Base-by-base conservation (phyloP, 2,329 filamentous ascomycete species). In the Plenodomus tracheiphilus region DNA sequence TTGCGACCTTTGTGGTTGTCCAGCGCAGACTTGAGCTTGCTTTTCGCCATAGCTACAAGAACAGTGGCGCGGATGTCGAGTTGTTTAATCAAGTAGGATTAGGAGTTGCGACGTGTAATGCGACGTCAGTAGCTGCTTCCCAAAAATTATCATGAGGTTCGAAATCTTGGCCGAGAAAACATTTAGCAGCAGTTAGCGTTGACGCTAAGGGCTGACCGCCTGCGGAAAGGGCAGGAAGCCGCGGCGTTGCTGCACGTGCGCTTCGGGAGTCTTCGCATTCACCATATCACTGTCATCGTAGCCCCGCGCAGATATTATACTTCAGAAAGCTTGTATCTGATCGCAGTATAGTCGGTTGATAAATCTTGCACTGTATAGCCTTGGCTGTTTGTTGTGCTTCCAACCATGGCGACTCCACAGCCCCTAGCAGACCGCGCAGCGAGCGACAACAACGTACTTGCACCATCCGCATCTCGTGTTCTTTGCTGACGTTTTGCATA, bases 1-100 rank as follows among this genome's bases (percentile, higher is more conserved):
- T 94, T 87, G 40, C 81, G 75, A 22, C 83, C 82, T 65, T 82
- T 79, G 49, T 82, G 74, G 44, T 78, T 75, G 58, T 85, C 81
- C 18, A 86, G 78, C 39, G 83, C 82, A 38, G 77, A 71, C 50
- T 84, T 78, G 39, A 86, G 73, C 66, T 84, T 85, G 55, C 79
- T 79, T 47, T 68, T 69, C 39, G 61, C 67, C 68, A 80, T 79
- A 58, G 4, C 16, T 3, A 16, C 1, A 37, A 18, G 7, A 20
- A 18, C 18, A 15, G 25, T 10, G 34, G 39, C 10, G 18, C 13
- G 32, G 30, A 8, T 8, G 18, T 19, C 17, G 32, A 19, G 36
- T 43, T 16, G n/a, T 30, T 15, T 15, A 11, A 15, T n/a, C n/a
- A n/a, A n/a, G n/a, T n/a, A 32, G 28, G 4, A 15, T 32, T 32